Conservation (phyloP, 1,284 basidiomycete genomes). For the Thecaphora frezii region DNA sequence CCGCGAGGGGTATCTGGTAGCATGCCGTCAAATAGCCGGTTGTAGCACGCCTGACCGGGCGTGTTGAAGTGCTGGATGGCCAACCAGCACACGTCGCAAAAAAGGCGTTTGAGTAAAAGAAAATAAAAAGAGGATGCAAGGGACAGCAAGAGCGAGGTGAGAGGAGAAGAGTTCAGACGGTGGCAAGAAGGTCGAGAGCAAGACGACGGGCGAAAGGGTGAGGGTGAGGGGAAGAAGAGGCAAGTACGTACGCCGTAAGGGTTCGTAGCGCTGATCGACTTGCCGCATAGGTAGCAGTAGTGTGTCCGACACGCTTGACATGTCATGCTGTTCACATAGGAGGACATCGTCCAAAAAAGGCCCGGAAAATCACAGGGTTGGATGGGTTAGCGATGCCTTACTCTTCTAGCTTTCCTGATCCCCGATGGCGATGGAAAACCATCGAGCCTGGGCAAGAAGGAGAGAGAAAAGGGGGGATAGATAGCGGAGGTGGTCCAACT, state of each 20-base stretch:
- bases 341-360: not conserved
- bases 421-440: too few relatives aligned
- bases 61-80: constrained; percentile 22
- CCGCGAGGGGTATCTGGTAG: not conserved
- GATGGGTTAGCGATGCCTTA: too few relatives aligned
- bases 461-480: too few relatives aligned
- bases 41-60: constrained; percentile 23
- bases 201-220: not conserved
- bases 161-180: too few relatives aligned
- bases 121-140: not conserved
- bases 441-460: too few relatives aligned
- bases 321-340: constrained; percentile 14
- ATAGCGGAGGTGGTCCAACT: not conserved
- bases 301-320: constrained; percentile 37
- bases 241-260: constrained; percentile 16
- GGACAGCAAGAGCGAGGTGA: not conserved
- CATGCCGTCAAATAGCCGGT: constrained; percentile 27
- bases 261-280: constrained; percentile 20
- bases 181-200: too few relatives aligned
- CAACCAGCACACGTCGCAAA: too few relatives aligned
- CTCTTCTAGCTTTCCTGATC: too few relatives aligned
- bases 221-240: not conserved
- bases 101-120: not conserved
- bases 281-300: constrained; percentile 42
- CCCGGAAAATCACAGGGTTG: too few relatives aligned